A percentile compares a stretch with the other conserved stretches of the same genome.
phyloP scores from a whole-genome alignment of 2,329 filamentous ascomycete genomes.

The Trichoderma simmonsii region DNA sequence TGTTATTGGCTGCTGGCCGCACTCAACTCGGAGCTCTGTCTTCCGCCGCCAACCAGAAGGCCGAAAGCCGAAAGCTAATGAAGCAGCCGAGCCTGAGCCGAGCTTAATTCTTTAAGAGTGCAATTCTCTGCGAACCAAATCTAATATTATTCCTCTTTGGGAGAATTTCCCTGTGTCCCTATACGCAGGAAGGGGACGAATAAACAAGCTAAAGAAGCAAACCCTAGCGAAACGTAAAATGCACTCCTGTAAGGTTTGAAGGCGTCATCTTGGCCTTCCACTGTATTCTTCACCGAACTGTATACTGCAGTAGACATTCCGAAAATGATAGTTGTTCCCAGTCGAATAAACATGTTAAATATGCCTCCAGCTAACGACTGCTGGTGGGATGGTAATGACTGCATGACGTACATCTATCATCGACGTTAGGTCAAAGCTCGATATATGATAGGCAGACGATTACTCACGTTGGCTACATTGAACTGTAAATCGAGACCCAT shows the following conservation, averaged over 20 bases:
- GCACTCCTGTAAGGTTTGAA: background rate
- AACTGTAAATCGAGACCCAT: background rate
- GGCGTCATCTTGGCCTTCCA: background rate
- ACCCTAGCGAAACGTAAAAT: conserved; percentile 1
- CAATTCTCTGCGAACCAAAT: background rate
- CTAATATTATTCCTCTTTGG: background rate
- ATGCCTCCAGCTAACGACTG: background rate
- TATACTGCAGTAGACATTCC: background rate
- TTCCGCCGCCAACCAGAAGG: background rate
- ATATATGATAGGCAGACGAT: no score
- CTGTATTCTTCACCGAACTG: background rate
- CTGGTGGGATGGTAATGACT: background rate
- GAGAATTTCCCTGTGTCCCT: background rate
- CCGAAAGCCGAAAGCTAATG: background rate
- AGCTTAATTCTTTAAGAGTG: background rate
- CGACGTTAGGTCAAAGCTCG: background rate
- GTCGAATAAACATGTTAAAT: background rate
- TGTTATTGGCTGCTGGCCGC: background rate
- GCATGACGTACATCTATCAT: conserved; percentile 3
- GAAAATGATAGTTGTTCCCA: background rate
- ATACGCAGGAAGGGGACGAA: background rate
- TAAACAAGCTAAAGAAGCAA: background rate
- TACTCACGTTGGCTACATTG: background rate
- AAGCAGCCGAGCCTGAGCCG: background rate
- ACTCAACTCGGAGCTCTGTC: no score